Conservation (phyloP, 257 asterid genomes). For the Petunia secreta region DNA sequence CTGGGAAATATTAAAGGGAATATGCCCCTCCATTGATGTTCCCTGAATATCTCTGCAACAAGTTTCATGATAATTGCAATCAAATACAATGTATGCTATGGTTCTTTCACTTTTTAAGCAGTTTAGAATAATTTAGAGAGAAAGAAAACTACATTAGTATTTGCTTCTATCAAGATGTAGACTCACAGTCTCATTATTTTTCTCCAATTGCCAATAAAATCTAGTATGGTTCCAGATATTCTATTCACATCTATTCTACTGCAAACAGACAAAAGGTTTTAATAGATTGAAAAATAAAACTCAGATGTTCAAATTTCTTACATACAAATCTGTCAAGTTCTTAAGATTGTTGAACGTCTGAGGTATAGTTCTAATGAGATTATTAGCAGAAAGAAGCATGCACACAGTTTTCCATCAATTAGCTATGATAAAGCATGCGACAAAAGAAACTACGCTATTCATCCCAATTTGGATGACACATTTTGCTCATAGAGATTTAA, state of each 20-base stretch:
- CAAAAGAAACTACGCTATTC: conserved; percentile 22
- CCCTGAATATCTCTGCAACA: conserved; percentile 80
- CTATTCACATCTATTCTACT: conserved; percentile 82
- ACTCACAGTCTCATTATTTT: conserved; percentile 60
- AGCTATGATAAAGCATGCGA: neutral
- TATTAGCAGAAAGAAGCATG: conserved; percentile 82
- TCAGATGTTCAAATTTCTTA: conserved; percentile 18
- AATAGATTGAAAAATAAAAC: neutral
- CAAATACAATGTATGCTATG: neutral
- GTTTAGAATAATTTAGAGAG: neutral
- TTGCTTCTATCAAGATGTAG: neutral
- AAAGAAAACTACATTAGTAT: neutral
- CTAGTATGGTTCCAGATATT: conserved; percentile 73
- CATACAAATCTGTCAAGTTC: conserved; percentile 90
- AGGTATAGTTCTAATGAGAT: conserved; percentile 78
- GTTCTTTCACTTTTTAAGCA: neutral
- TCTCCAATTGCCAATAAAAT: conserved; percentile 79
- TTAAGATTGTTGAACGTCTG: conserved; percentile 50
- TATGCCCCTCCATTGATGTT: conserved; percentile 75
- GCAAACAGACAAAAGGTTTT: conserved; percentile 43
- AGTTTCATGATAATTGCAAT: conserved; percentile 25
- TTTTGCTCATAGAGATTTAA: neutral
- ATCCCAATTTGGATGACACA: conserved; percentile 1
- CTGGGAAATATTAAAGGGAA: conserved; percentile 58
- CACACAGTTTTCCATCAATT: conserved; percentile 29